Evolutionary conservation across 2,329 filamentous ascomycete species (phyloP).

Genomic region (Fusarium napiforme): DNA sequence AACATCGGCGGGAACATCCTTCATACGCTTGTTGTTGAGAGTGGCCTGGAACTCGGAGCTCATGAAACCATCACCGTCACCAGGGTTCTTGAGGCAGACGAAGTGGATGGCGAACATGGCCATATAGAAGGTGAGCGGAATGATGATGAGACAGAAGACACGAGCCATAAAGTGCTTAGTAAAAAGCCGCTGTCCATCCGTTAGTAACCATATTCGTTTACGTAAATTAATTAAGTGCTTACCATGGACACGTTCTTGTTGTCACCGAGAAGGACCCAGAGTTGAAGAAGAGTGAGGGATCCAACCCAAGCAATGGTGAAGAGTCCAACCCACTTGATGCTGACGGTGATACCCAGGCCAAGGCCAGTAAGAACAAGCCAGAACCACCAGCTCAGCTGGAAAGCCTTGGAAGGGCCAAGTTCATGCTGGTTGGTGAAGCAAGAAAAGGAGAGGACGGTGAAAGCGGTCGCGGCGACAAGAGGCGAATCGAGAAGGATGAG

Average conservation of each 20-base stretch:
- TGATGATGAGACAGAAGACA: slow-evolving; percentile 88
- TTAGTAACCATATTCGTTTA: slow-evolving; percentile 19
- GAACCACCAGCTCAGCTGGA: slow-evolving; percentile 95
- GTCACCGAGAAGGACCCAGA: slow-evolving; percentile 95
- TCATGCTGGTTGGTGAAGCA: slow-evolving; percentile 98
- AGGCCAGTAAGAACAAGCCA: slow-evolving; percentile 91
- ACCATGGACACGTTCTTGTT: slow-evolving; percentile 83
- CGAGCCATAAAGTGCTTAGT: slow-evolving; percentile 95
- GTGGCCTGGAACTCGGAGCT: slow-evolving; percentile 99
- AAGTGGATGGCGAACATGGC: slow-evolving; percentile 99
- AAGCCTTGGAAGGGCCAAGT: slow-evolving; percentile 87
- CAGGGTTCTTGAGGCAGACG: slow-evolving; percentile 89
- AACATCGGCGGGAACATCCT: slow-evolving; percentile 92
- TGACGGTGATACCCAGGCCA: slow-evolving; percentile 87
- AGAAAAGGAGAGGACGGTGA: slow-evolving; percentile 89
- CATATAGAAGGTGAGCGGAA: slow-evolving; percentile 92
- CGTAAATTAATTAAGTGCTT: slow-evolving; percentile 44
- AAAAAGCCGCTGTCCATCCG: slow-evolving; percentile 71
- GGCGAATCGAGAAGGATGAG: slow-evolving; percentile 97
- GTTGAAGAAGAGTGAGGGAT: slow-evolving; percentile 85
- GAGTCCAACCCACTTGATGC: slow-evolving; percentile 98
- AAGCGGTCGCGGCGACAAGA: slow-evolving; percentile 89
- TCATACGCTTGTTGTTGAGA: slow-evolving; percentile 95
- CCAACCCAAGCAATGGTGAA: slow-evolving; percentile 99
- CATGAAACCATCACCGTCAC: slow-evolving; percentile 99